Conservation (phyloP, 139 green algal species). For the Closterium sp. region DNA sequence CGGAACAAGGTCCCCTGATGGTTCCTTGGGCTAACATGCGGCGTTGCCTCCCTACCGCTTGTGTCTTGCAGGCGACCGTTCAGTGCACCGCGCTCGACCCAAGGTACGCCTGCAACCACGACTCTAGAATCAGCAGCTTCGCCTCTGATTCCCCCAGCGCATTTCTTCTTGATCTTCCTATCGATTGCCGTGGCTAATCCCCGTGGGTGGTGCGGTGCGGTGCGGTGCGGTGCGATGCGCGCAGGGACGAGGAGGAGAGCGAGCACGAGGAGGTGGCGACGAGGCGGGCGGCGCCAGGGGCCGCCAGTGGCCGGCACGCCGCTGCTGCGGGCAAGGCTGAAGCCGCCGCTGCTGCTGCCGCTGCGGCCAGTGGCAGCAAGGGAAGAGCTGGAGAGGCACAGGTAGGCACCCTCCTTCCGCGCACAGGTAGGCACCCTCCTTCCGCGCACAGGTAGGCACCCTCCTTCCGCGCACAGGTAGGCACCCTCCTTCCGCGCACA, state of each 20-base stretch:
- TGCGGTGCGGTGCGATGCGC: no score
- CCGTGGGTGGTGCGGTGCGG: no score
- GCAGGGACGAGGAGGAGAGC: not conserved
- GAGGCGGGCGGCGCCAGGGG: not conserved
- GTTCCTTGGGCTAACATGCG: no score
- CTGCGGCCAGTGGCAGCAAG: not conserved
- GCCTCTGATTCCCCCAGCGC: no score
- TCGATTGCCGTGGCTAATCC: no score
- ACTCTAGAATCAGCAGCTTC: not conserved
- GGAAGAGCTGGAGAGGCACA: not conserved
- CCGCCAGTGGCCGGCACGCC: not conserved
- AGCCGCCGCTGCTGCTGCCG: not conserved
- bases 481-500: not conserved
- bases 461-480: not conserved
- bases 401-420: no score
- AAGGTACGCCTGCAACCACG: not conserved
- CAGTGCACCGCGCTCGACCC: not conserved
- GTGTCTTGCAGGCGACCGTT: not conserved
- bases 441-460: not conserved
- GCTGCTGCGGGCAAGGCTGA: not conserved
- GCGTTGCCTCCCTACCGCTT: not conserved
- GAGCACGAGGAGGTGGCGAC: not conserved
- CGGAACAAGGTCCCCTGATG: not conserved
- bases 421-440: not conserved
- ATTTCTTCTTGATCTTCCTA: no score